A percentile compares a stretch with the other conserved stretches of the same genome.
Conservation (phyloP, 345 rosid species). For the Gynandropsis gynandra region DNA sequence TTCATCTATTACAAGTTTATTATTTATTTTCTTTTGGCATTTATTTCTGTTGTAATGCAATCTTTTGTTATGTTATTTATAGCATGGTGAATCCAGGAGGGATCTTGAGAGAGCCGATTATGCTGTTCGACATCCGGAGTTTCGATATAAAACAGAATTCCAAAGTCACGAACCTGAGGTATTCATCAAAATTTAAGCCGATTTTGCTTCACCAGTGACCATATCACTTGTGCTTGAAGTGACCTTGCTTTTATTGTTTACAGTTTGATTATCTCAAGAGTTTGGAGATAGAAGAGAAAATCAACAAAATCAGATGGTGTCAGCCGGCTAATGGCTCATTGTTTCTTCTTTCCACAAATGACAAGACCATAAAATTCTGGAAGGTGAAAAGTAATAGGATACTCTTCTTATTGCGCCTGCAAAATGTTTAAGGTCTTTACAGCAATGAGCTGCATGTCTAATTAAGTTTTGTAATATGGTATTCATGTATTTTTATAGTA, state of each 20-base stretch:
- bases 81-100: constrained; percentile 74
- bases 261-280: constrained; percentile 99
- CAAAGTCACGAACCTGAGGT: constrained; percentile 99
- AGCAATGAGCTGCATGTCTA: neutral
- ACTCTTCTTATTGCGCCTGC: constrained; percentile 1
- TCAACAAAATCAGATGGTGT: constrained; percentile 99
- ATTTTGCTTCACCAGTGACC: neutral
- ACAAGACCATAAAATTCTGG: constrained; percentile 98
- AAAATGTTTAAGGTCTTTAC: neutral
- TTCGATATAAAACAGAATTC: constrained; percentile 97
- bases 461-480: neutral
- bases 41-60: constrained; percentile 4
- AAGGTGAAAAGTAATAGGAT: constrained; percentile 48
- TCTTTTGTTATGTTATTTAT: constrained; percentile 22
- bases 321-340: constrained; percentile 83
- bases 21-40: neutral
- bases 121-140: constrained; percentile 86
- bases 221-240: neutral
- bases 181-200: constrained; percentile 14
- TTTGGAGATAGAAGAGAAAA: constrained; percentile 99
- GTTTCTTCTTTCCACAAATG: constrained; percentile 95
- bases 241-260: constrained; percentile 18
- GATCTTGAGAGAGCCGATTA: constrained; percentile 72
- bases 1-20: constrained; percentile 15
- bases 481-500: constrained; percentile 5